Evolutionary conservation across 768 basidiomycete genomes (phyloP).

Genomic region (Agaricus sinodeliciosus): DNA sequence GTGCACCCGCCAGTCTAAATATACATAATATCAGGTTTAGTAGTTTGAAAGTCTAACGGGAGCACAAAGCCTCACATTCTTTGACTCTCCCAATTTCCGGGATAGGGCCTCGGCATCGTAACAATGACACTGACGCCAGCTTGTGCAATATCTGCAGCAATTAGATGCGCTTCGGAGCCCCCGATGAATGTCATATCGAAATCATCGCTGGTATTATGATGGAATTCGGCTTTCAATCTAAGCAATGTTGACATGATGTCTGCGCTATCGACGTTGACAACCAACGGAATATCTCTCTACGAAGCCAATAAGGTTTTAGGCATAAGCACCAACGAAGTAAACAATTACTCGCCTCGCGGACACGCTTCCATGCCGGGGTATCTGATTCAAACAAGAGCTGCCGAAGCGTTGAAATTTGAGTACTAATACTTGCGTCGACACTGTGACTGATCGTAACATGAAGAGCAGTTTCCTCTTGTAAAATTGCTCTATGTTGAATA

Average conservation of each 20-base stretch:
- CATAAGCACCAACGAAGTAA: conserved; percentile 11
- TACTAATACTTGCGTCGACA: conserved; percentile 46
- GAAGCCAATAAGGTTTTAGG: not conserved
- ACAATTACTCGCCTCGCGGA: conserved; percentile 19
- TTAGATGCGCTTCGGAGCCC: conserved; percentile 52
- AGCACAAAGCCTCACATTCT: conserved; percentile 44
- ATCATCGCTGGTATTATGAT: conserved; percentile 23
- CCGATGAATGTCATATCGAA: conserved; percentile 49
- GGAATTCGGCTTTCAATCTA: conserved; percentile 48
- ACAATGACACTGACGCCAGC: conserved; percentile 72
- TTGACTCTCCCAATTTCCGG: conserved; percentile 55
- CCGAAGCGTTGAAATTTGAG: conserved; percentile 54
- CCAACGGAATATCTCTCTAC: conserved; percentile 56
- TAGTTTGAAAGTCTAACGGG: not conserved
- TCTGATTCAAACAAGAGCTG: conserved; percentile 30
- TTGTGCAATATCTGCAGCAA: conserved; percentile 55
- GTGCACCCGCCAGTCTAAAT: conserved; percentile 60
- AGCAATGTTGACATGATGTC: conserved; percentile 73
- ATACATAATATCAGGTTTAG: not conserved
- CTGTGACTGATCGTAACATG: conserved; percentile 43
- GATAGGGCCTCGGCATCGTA: conserved; percentile 54
- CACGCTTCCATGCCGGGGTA: conserved; percentile 26
- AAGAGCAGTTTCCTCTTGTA: conserved; percentile 58
- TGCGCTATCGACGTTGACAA: conserved; percentile 61
- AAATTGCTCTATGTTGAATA: conserved; percentile 56